Conservation (phyloP, 352 stramenopile species). For the Pythium aphanidermatum region DNA sequence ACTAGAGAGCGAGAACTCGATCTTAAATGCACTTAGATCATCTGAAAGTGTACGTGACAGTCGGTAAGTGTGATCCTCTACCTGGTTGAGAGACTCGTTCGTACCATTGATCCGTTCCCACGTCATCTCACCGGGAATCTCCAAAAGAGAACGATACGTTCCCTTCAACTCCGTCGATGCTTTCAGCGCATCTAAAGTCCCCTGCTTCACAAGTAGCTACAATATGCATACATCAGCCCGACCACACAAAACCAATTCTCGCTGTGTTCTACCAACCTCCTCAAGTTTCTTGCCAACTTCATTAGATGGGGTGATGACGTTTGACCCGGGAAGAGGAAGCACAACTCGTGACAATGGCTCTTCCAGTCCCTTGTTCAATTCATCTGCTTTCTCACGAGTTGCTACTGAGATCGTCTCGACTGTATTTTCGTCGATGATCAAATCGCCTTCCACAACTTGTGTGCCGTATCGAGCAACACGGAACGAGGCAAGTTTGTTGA, state of each 20-base stretch:
- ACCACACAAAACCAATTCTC: background rate
- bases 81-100: background rate
- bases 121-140: constrained; percentile 32
- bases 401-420: constrained; percentile 26
- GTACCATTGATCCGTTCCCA: constrained; percentile 23
- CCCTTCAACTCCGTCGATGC: constrained; percentile 46
- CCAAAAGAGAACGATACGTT: constrained; percentile 48
- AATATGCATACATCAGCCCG: constrained; percentile 4
- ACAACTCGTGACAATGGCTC: constrained; percentile 34
- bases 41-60: no score
- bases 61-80: no score
- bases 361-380: constrained; percentile 27
- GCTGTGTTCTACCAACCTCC: constrained; percentile 23
- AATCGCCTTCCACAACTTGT: constrained; percentile 47
- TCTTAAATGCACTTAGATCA: constrained; percentile 11
- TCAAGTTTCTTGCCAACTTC: constrained; percentile 30
- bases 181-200: constrained; percentile 31
- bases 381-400: constrained; percentile 26
- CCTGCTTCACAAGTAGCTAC: constrained; percentile 44
- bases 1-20: constrained; percentile 52
- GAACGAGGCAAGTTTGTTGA: constrained; percentile 56
- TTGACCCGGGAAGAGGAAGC: constrained; percentile 54
- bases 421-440: constrained; percentile 26
- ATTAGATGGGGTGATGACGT: constrained; percentile 39
- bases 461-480: constrained; percentile 32